Evolutionary conservation across 179 eudicot genomes (phyloP).

Genomic region (Silene noctiflora): DNA sequence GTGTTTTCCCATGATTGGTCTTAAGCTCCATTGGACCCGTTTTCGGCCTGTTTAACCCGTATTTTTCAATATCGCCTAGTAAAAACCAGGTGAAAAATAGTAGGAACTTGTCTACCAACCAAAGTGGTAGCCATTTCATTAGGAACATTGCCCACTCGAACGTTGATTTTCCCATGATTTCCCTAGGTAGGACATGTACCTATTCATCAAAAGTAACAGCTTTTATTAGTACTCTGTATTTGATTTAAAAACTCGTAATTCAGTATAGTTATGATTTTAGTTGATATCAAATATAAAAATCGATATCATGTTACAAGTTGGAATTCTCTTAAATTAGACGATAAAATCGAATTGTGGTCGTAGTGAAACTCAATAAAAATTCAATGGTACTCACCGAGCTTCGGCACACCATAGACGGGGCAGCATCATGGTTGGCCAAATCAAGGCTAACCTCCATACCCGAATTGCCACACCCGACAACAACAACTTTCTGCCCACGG

Average conservation of each 20-base stretch:
- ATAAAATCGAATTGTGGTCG: too few relatives aligned
- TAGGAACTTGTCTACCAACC: slow-evolving; percentile 73
- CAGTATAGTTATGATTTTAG: too few relatives aligned
- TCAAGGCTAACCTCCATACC: slow-evolving; percentile 91
- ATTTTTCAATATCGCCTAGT: slow-evolving; percentile 54
- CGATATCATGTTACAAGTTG: too few relatives aligned
- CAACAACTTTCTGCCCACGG: slow-evolving; percentile 61
- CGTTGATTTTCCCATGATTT: slow-evolving; percentile 66
- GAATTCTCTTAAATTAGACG: too few relatives aligned
- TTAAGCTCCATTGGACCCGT: slow-evolving; percentile 75
- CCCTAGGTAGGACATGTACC: slow-evolving; percentile 90
- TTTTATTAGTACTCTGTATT: too few relatives aligned
- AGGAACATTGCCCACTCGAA: slow-evolving; percentile 57
- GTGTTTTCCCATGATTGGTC: slow-evolving; percentile 73
- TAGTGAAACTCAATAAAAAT: too few relatives aligned
- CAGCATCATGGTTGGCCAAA: slow-evolving; percentile 70
- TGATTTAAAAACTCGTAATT: too few relatives aligned
- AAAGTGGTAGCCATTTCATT: slow-evolving; percentile 79
- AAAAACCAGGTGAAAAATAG: slow-evolving; percentile 63
- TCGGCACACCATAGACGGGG: slow-evolving; percentile 69
- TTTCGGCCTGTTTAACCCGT: slow-evolving; percentile 62
- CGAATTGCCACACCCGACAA: slow-evolving; percentile 89
- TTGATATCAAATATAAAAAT: too few relatives aligned
- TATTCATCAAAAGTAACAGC: slow-evolving; percentile 20
- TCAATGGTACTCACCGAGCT: slow-evolving; percentile 55